Evolutionary conservation across 139 green algal species (phyloP).

Genomic region (Chlamydomonas asymmetrica): DNA sequence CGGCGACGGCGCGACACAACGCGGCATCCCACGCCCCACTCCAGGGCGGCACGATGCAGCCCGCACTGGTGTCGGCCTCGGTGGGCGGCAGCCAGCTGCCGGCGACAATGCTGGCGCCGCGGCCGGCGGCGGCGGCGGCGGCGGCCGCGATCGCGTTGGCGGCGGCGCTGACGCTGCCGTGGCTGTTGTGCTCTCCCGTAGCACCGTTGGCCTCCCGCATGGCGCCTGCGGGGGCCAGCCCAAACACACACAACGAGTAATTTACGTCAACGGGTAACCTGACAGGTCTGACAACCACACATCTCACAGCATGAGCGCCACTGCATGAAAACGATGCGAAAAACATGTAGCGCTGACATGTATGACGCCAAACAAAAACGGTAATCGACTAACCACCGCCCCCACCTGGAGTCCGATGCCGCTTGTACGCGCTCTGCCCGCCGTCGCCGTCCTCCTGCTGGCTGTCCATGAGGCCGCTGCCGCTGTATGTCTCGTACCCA

Average conservation of each 20-base stretch:
- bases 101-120: not conserved
- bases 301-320: constrained; percentile 1
- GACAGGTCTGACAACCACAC: not conserved
- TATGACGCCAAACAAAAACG: too few relatives aligned
- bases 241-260: constrained; percentile 5
- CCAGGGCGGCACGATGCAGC: not conserved
- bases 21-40: constrained; percentile 18
- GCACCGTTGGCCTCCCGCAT: not conserved
- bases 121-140: not conserved
- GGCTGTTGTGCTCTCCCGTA: not conserved
- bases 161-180: too few relatives aligned
- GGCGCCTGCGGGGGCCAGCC: not conserved
- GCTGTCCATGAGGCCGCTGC: too few relatives aligned
- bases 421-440: too few relatives aligned
- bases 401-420: too few relatives aligned
- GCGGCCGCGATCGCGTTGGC: too few relatives aligned
- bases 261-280: not conserved
- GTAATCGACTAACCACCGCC: too few relatives aligned
- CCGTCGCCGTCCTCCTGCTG: too few relatives aligned
- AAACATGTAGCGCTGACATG: too few relatives aligned
- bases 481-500: too few relatives aligned
- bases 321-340: too few relatives aligned
- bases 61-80: not conserved
- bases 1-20: constrained; percentile 13
- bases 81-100: constrained; percentile 15